Evolutionary conservation across 2,329 filamentous ascomycete genomes (phyloP).

Genomic region (Aureobasidium pullulans): DNA sequence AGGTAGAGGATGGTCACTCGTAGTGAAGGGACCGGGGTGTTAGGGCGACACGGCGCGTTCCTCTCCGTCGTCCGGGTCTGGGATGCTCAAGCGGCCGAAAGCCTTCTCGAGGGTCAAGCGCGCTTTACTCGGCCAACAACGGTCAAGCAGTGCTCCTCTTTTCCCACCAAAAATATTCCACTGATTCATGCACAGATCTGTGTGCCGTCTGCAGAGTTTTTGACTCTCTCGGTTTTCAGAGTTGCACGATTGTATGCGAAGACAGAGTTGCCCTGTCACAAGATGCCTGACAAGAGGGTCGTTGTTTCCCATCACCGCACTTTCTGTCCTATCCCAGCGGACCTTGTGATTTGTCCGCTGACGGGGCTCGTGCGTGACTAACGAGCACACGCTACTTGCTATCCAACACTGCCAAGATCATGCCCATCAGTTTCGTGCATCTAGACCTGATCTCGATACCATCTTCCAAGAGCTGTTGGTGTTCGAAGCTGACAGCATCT

Average conservation of each 20-base stretch:
- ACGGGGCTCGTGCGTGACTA: conserved; percentile 3
- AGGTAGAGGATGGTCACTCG: not conserved
- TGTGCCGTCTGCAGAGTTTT: not conserved
- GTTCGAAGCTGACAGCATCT: not conserved
- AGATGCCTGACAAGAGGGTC: not conserved
- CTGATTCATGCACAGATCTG: not conserved
- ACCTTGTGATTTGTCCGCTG: conserved; percentile 9
- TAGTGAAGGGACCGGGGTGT: conserved; percentile 6
- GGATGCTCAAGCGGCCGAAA: not conserved
- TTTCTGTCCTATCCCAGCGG: not conserved
- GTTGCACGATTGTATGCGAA: conserved; percentile 1
- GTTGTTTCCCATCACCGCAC: not conserved
- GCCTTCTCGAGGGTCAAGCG: not conserved
- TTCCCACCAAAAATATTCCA: not conserved
- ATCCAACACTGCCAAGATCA: conserved; percentile 1
- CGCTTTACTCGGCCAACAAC: not conserved
- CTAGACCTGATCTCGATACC: not conserved
- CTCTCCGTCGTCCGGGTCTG: not conserved
- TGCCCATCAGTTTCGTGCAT: not conserved
- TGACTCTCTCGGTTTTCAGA: not conserved
- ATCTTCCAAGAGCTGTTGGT: not conserved
- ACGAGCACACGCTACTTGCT: not conserved
- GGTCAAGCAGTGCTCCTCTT: not conserved
- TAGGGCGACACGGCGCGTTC: conserved; percentile 6
- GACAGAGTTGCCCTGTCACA: not conserved